Conservation (phyloP, 2,329 filamentous ascomycete genomes). For the Juglanconis oblonga region DNA sequence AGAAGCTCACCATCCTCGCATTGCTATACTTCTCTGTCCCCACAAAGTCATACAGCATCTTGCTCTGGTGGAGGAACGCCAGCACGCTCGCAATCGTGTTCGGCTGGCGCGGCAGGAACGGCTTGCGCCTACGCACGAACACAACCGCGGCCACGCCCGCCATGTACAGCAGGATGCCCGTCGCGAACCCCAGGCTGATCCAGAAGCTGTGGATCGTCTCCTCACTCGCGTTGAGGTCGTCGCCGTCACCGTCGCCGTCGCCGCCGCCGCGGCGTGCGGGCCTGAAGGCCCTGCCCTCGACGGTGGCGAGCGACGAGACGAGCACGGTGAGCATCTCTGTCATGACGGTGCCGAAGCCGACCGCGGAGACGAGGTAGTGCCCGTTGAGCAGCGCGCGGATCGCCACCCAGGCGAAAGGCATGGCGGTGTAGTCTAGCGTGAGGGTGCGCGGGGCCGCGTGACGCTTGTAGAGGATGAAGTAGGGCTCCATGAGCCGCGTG, state of each 20-base stretch:
- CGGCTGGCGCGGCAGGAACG: conserved; percentile 74
- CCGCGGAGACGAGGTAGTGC: conserved; percentile 63
- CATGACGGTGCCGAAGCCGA: conserved; percentile 69
- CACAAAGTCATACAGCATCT: conserved; percentile 76
- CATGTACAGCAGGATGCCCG: conserved; percentile 66
- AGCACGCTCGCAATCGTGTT: conserved; percentile 75
- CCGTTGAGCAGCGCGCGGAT: conserved; percentile 60
- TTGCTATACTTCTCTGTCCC: conserved; percentile 63
- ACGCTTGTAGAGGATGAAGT: conserved; percentile 65
- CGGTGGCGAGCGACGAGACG: conserved; percentile 61
- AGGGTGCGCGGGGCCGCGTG: conserved; percentile 64
- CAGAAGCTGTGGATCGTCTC: conserved; percentile 65
- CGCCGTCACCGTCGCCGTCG: conserved; percentile 13
- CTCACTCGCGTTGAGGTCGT: conserved; percentile 47
- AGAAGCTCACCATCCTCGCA: conserved; percentile 57
- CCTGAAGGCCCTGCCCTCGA: conserved; percentile 61
- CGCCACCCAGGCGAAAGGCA: conserved; percentile 65
- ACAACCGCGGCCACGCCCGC: conserved; percentile 56
- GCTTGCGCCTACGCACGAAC: conserved; percentile 59
- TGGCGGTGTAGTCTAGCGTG: conserved; percentile 69
- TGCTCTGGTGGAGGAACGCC: conserved; percentile 75
- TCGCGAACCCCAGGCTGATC: conserved; percentile 59
- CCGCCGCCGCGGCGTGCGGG: conserved; percentile 23
- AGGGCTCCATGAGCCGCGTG: conserved; percentile 72
- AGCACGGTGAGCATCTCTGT: conserved; percentile 71